phyloP scores from a whole-genome alignment of 2,329 filamentous ascomycete genomes.

The Phaeosphaeriaceae sp. region DNA sequence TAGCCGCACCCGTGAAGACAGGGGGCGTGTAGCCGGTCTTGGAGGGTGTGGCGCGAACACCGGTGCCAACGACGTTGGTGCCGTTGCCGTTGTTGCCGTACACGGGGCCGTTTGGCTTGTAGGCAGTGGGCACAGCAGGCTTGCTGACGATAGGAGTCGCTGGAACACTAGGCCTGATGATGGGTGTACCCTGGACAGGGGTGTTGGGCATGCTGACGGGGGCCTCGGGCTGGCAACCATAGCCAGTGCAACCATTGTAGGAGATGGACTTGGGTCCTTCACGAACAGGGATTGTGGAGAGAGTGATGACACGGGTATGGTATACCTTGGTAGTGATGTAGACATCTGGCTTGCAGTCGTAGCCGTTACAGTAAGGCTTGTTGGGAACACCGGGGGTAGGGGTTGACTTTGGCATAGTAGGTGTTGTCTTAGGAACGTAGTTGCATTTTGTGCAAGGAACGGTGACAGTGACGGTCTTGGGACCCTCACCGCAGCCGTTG shows the following conservation, averaged over 20 bases:
- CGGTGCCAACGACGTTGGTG: not conserved
- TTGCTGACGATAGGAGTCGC: not conserved
- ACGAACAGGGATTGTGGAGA: conserved; percentile 23
- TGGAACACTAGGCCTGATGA: conserved; percentile 1
- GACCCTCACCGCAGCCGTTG: conserved; percentile 28
- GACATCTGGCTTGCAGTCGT: conserved; percentile 1
- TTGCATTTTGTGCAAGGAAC: conserved; percentile 22
- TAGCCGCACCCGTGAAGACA: conserved; percentile 33
- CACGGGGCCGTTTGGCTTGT: too few species aligned
- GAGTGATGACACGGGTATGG: conserved; percentile 24
- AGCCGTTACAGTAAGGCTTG: conserved; percentile 7
- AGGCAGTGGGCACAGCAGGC: not conserved
- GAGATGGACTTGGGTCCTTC: conserved; percentile 8
- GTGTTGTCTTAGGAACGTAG: conserved; percentile 7
- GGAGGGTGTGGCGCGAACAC: conserved; percentile 11
- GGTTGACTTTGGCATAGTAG: conserved; percentile 5
- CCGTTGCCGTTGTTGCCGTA: not conserved
- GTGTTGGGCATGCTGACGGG: conserved; percentile 1
- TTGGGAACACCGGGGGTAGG: conserved; percentile 5
- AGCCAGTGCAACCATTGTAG: conserved; percentile 1
- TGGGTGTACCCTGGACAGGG: not conserved
- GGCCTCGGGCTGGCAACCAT: not conserved
- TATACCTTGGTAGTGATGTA: conserved; percentile 12
- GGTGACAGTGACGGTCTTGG: conserved; percentile 36
- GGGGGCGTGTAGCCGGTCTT: conserved; percentile 20